Evolutionary conservation across 768 basidiomycete species (phyloP).

Genomic region (Chalciporus chontae): DNA sequence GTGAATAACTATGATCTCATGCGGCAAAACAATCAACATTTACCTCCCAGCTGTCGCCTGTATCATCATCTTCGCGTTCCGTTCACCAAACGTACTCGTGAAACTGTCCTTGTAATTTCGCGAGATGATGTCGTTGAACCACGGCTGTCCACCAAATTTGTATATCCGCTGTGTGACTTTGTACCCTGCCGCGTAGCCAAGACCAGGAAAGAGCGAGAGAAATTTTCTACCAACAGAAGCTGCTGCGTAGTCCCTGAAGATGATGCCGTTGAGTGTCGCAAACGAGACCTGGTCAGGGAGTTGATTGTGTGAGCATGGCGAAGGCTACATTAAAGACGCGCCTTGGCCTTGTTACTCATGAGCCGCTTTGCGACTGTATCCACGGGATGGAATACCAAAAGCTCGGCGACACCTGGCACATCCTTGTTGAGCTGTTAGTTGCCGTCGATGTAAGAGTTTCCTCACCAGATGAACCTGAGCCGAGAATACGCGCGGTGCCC

Average conservation of each 20-base stretch:
- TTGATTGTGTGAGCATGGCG: neutral
- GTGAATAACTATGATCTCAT: neutral
- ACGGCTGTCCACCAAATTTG: constrained; percentile 99
- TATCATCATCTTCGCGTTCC: constrained; percentile 93
- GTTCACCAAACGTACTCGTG: constrained; percentile 84
- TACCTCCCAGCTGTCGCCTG: constrained; percentile 94
- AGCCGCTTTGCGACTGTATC: constrained; percentile 97
- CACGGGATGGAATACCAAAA: constrained; percentile 92
- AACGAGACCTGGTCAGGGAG: constrained; percentile 50
- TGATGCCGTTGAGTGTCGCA: constrained; percentile 63
- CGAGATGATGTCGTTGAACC: constrained; percentile 89
- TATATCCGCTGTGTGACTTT: constrained; percentile 91
- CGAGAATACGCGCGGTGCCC: constrained; percentile 83
- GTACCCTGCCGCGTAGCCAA: constrained; percentile 98
- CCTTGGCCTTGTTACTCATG: constrained; percentile 96
- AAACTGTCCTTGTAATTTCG: constrained; percentile 77
- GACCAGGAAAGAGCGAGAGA: constrained; percentile 91
- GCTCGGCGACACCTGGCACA: constrained; percentile 83
- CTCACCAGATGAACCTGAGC: constrained; percentile 87
- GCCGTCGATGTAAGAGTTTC: neutral
- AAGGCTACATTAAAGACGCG: constrained; percentile 14
- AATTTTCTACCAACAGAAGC: constrained; percentile 67
- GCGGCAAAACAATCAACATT: constrained; percentile 13
- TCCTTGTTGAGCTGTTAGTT: neutral
- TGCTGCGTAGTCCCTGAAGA: constrained; percentile 82